Evolutionary conservation across 495 filamentous ascomycete genomes (phyloP), one percentile per base, ranked within the genome.

Genomic region (Pyronema domesticum): DNA sequence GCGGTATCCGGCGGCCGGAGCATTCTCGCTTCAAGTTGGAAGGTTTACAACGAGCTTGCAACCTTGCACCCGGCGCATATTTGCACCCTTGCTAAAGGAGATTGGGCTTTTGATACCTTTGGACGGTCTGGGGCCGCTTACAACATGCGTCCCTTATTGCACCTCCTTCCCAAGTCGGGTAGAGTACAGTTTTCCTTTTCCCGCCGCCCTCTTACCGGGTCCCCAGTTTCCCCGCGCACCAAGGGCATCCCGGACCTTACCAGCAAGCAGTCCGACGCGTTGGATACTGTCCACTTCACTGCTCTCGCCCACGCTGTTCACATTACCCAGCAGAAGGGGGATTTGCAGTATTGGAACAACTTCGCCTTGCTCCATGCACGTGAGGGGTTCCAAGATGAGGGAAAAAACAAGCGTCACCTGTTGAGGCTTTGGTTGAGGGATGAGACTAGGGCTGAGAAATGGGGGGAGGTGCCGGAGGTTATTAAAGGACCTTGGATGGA

Each of bases 261-360:
- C 42, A 67, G 69, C 15, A 70, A 71, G 45, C 80, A 84, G 56
- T 72, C 72, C 51, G 78, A 81, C 64, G 80, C 80, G 7, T 67
- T 83, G 30, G 77, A 83, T 58, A 72, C 76, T 37, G 70, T 83
- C 37, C 77, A 82, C 63, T 71, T 73, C 48, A 72, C 76, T 42
- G 80, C 80, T 4, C 66, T 67, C 52, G 74, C 78, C 36, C 72
- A 78, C 53, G 68, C 74, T 53, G 54, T 81, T 23, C 72, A 73
- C 56, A 69, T 81, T 43, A 65, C 69, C 53, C 57, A 67, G 3
- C 68, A 74, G 56, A 72, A 73, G 17, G 83, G 83, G 15, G 83
- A 88, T 67, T 74, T 87, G 55, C 78, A 80, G 59, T 83, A 81
- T 65, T 76, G 83, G 67, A 86, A 88, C 66, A 87, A 88, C 61